Evolutionary conservation across 371 early-diverging fungal species (phyloP).

Genomic region (Mortierella sp.): DNA sequence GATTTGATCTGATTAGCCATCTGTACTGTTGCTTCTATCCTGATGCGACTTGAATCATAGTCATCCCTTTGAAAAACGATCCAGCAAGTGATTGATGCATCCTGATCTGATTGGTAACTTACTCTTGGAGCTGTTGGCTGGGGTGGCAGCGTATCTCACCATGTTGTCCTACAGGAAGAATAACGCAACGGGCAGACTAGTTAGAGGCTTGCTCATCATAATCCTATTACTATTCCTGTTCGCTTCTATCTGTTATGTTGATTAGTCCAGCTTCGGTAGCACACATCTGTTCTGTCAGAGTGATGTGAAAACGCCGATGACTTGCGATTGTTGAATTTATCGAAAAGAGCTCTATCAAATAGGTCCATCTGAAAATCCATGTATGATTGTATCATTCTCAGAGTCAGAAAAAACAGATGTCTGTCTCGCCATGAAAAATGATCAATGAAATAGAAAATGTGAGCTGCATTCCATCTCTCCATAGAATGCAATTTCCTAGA

Average conservation of each 20-base stretch:
- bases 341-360: background rate
- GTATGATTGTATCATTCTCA: background rate
- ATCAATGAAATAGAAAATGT: background rate
- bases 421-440: constrained; percentile 17
- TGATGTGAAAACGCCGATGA: background rate
- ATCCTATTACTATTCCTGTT: background rate
- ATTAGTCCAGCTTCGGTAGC: background rate
- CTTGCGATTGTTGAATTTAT: background rate
- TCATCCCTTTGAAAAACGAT: background rate
- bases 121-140: constrained; percentile 61
- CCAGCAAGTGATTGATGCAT: background rate
- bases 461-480: constrained; percentile 4
- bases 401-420: constrained; percentile 6
- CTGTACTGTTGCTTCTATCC: background rate
- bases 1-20: background rate
- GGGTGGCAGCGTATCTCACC: constrained; percentile 60
- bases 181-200: background rate
- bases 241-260: too few relatives aligned
- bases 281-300: background rate
- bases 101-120: constrained; percentile 24
- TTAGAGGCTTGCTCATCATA: constrained; percentile 11
- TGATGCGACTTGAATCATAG: background rate
- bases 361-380: background rate
- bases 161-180: constrained; percentile 50
- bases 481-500: background rate